phyloP scores from a whole-genome alignment of 164 flowering plant species.

The Piper longum region DNA sequence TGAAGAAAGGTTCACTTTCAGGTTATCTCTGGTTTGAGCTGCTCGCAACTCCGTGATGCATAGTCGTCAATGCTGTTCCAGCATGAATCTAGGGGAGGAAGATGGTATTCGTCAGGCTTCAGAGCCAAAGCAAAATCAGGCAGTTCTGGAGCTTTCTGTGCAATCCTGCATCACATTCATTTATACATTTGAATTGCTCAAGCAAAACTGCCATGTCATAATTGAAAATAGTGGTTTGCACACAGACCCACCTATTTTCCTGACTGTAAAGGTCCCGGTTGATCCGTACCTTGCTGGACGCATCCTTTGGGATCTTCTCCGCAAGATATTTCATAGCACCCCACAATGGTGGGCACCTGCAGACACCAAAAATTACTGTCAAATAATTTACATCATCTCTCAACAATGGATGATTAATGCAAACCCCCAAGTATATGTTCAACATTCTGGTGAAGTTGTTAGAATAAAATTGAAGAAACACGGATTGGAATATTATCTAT shows the following conservation, averaged over 20 bases:
- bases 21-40: neutral
- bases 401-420: too few species aligned
- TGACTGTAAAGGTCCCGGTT: constrained; percentile 62
- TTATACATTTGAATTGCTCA: neutral
- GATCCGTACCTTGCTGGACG: constrained; percentile 85
- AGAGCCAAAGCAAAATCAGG: constrained; percentile 89
- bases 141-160: constrained; percentile 84
- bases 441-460: too few species aligned
- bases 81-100: constrained; percentile 54
- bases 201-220: neutral
- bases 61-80: constrained; percentile 22
- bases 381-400: too few species aligned
- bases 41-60: neutral
- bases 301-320: constrained; percentile 88
- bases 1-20: too few species aligned
- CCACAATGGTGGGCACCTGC: constrained; percentile 89
- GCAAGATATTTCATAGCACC: constrained; percentile 88
- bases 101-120: constrained; percentile 87
- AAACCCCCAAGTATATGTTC: too few species aligned
- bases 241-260: neutral
- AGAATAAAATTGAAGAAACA: too few species aligned
- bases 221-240: neutral
- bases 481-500: too few species aligned
- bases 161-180: constrained; percentile 29
- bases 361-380: constrained; percentile 1